Evolutionary conservation across 1,284 basidiomycete genomes (phyloP).

Genomic region (Ganoderma leucocontextum): DNA sequence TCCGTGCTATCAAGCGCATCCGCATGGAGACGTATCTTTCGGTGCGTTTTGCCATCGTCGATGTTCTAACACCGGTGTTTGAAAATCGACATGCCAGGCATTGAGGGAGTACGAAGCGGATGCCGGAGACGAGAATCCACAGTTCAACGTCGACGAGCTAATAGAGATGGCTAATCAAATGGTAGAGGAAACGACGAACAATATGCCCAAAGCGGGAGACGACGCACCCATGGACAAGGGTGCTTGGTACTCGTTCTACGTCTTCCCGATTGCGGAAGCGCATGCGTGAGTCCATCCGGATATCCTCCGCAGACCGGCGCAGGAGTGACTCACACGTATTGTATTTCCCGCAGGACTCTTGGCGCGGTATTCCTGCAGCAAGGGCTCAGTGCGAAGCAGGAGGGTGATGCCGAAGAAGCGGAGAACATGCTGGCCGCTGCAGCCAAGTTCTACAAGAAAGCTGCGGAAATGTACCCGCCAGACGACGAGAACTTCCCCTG

Average conservation of each 20-base stretch:
- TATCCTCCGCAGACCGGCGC: background rate
- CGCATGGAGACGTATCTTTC: constrained; percentile 43
- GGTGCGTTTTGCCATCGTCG: constrained; percentile 32
- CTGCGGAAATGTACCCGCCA: constrained; percentile 31
- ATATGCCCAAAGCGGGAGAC: constrained; percentile 25
- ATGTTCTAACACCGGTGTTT: background rate
- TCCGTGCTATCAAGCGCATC: constrained; percentile 43
- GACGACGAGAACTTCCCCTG: constrained; percentile 34
- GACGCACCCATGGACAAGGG: constrained; percentile 30
- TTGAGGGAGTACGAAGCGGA: constrained; percentile 22
- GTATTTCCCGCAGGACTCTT: constrained; percentile 22
- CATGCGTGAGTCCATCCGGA: constrained; percentile 24
- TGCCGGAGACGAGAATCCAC: constrained; percentile 1
- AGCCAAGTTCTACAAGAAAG: constrained; percentile 31
- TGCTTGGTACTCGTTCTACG: constrained; percentile 33
- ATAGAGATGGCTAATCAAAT: constrained; percentile 32
- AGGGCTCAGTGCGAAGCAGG: constrained; percentile 28
- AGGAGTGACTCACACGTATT: background rate
- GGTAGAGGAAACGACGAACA: constrained; percentile 31
- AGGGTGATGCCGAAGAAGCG: constrained; percentile 24
- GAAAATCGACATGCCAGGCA: constrained; percentile 14
- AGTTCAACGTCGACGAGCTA: constrained; percentile 29
- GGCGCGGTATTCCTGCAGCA: constrained; percentile 31
- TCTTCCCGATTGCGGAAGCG: constrained; percentile 32
- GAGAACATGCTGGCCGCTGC: constrained; percentile 29